Evolutionary conservation across 176 grass and related monocot genomes (phyloP).

Genomic region (Calamus simplicifolius): DNA sequence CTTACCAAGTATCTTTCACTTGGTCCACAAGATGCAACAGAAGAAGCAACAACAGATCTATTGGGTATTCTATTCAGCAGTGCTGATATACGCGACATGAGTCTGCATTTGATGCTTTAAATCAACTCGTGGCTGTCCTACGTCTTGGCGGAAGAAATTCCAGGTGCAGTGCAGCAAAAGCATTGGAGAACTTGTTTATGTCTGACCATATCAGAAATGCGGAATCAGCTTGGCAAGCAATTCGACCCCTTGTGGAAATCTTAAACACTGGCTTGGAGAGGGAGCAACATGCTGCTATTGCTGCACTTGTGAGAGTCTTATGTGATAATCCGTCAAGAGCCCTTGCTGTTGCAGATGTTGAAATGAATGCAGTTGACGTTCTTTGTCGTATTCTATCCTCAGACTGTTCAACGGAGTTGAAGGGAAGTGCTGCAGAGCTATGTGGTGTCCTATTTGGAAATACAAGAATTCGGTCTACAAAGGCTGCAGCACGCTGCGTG

Average conservation of each 20-base stretch:
- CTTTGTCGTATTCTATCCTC: constrained; percentile 84
- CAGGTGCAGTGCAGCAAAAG: constrained; percentile 90
- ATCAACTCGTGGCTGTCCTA: constrained; percentile 96
- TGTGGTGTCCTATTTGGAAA: constrained; percentile 93
- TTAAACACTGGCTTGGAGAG: constrained; percentile 91
- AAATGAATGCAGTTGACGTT: constrained; percentile 97
- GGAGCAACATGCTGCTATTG: constrained; percentile 99
- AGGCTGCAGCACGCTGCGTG: constrained; percentile 84
- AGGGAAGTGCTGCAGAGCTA: constrained; percentile 93
- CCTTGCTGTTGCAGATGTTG: constrained; percentile 84
- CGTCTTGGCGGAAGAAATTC: constrained; percentile 98
- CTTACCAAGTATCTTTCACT: constrained; percentile 96
- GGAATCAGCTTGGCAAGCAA: constrained; percentile 82
- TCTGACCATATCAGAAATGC: constrained; percentile 93
- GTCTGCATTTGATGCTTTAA: constrained; percentile 73
- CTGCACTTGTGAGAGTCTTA: constrained; percentile 86
- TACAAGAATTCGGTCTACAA: constrained; percentile 91
- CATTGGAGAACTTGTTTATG: constrained; percentile 94
- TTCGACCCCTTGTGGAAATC: constrained; percentile 98
- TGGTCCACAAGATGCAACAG: constrained; percentile 85
- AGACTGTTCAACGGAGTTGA: constrained; percentile 76
- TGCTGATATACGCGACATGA: constrained; percentile 85
- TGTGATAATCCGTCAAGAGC: constrained; percentile 92
- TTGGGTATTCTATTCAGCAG: constrained; percentile 78
- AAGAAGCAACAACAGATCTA: constrained; percentile 97